Conservation (phyloP, 169 alveolate genomes). For the Cystoisospora suis region DNA sequence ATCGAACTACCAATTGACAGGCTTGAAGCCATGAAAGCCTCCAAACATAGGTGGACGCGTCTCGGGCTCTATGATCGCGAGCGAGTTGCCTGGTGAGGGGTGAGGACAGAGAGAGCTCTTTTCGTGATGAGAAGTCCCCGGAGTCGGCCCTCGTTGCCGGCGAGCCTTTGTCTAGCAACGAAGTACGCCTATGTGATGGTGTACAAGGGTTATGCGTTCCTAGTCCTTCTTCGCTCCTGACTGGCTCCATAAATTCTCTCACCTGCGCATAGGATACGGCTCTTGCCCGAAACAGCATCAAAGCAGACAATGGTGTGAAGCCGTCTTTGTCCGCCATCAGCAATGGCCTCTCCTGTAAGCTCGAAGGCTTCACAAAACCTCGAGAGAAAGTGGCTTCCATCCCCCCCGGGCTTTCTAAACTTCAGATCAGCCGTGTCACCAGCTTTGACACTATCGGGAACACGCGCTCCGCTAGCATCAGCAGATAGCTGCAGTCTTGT, state of each 20-base stretch:
- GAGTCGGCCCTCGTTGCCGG: too few species aligned
- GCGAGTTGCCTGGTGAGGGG: too few species aligned
- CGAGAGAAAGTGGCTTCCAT: background rate
- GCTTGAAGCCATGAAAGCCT: too few species aligned
- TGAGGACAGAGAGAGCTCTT: too few species aligned
- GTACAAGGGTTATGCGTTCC: too few species aligned
- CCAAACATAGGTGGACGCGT: too few species aligned
- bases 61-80: too few species aligned
- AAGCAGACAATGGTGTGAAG: background rate
- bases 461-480: background rate
- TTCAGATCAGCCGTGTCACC: background rate
- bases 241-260: background rate
- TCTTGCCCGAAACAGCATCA: background rate
- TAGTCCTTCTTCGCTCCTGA: background rate
- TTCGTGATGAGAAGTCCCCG: too few species aligned
- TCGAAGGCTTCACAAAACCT: constrained; percentile 10
- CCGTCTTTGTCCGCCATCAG: background rate
- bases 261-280: constrained; percentile 21
- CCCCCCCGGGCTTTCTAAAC: background rate
- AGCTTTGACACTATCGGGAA: background rate
- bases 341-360: background rate
- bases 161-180: too few species aligned
- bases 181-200: too few species aligned
- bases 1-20: too few species aligned
- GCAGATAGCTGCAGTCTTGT: constrained; percentile 12